phyloP scores from a whole-genome alignment of 1,284 basidiomycete genomes.

The Bondarzewia mesenterica region DNA sequence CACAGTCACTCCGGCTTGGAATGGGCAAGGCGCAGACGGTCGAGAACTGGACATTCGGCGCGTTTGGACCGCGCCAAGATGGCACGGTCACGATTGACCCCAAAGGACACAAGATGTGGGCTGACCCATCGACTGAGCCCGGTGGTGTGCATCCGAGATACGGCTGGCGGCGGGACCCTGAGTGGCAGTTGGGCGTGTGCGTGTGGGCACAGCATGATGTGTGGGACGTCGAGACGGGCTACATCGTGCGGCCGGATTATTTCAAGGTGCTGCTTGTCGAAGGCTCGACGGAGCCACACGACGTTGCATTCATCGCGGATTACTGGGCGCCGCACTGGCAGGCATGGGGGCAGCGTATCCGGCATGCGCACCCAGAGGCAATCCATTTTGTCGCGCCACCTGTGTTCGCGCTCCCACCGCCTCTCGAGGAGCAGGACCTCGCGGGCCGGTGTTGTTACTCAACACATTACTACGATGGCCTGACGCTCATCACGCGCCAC shows the following conservation, averaged over 20 bases:
- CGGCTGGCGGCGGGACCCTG: constrained; percentile 73
- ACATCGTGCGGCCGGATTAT: constrained; percentile 72
- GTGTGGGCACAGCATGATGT: constrained; percentile 92
- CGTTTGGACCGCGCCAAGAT: constrained; percentile 70
- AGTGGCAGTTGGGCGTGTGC: constrained; percentile 83
- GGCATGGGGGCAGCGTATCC: constrained; percentile 57
- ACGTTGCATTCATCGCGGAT: constrained; percentile 68
- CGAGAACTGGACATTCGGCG: constrained; percentile 80
- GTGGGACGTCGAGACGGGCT: constrained; percentile 75
- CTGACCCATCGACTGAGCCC: constrained; percentile 36
- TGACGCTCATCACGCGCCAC: constrained; percentile 76
- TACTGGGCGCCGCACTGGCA: constrained; percentile 81
- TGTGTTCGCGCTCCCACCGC: constrained; percentile 80
- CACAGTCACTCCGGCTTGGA: constrained; percentile 79
- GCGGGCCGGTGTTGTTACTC: constrained; percentile 73
- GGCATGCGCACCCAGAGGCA: constrained; percentile 71
- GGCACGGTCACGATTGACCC: constrained; percentile 82
- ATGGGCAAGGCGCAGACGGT: constrained; percentile 83
- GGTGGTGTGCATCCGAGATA: constrained; percentile 52
- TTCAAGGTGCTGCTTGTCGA: constrained; percentile 38
- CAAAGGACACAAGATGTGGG: constrained; percentile 69
- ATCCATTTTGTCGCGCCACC: constrained; percentile 92
- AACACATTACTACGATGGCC: constrained; percentile 92
- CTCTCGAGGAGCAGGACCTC: constrained; percentile 53
- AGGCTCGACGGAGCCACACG: constrained; percentile 17